These are phyloP conservation scores for Verticillium tricorpus DNA, from an alignment of 2,329 filamentous ascomycete species.

Conservation along the genomic window DNA sequence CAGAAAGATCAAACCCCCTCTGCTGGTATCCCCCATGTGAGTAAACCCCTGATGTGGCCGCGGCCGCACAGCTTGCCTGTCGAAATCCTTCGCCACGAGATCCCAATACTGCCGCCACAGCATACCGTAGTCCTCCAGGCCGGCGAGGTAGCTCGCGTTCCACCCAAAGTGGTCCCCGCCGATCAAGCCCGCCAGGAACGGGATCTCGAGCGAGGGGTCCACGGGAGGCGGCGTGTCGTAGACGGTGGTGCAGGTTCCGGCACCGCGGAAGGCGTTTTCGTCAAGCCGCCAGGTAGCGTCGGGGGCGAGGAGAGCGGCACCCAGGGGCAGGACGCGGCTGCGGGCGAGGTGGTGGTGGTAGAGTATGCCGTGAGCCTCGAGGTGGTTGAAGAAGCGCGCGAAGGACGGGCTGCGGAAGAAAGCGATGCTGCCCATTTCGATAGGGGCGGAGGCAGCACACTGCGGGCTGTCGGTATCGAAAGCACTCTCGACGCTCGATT, in stretches of 20 bases:
- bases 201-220: neutral
- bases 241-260: constrained; percentile 14
- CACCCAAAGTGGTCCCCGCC: constrained; percentile 39
- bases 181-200: constrained; percentile 3
- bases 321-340: constrained; percentile 48
- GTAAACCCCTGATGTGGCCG: neutral
- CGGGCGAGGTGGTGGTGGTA: constrained; percentile 42
- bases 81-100: neutral
- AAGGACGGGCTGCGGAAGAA: constrained; percentile 47
- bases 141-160: constrained; percentile 25
- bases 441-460: constrained; percentile 47
- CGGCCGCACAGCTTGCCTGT: neutral
- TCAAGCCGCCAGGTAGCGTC: constrained; percentile 37
- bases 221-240: constrained; percentile 3
- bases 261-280: constrained; percentile 16
- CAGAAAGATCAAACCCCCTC: neutral
- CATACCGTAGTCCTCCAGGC: neutral
- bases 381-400: constrained; percentile 41
- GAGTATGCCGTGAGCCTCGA: constrained; percentile 44
- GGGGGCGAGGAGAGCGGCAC: constrained; percentile 48
- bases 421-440: constrained; percentile 47
- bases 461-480: constrained; percentile 16
- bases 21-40: neutral
- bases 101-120: constrained; percentile 1
- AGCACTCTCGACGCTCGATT: neutral